A percentile compares a stretch with the other conserved stretches of the same genome.
phyloP scores from a whole-genome alignment of 1,284 basidiomycete species.

The Apiotrichum brassicae region DNA sequence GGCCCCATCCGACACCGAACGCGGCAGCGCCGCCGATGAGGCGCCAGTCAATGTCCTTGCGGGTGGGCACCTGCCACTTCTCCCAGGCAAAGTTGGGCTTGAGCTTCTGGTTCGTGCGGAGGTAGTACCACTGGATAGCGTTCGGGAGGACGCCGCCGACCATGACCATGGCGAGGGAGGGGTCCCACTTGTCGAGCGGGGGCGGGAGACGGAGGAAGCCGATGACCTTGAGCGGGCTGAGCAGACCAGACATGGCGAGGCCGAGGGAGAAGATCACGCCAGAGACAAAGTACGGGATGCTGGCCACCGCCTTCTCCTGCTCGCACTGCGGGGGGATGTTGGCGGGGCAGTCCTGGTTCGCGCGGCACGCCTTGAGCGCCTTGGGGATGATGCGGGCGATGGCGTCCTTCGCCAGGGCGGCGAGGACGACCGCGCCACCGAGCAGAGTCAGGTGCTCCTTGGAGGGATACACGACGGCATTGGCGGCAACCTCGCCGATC shows the following conservation, averaged over 20 bases:
- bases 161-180: constrained; percentile 48
- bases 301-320: not conserved
- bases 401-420: not conserved
- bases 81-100: constrained; percentile 26
- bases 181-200: constrained; percentile 42
- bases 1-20: constrained; percentile 65
- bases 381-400: not conserved
- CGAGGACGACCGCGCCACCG: constrained; percentile 49
- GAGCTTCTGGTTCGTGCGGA: constrained; percentile 1
- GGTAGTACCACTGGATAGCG: constrained; percentile 34
- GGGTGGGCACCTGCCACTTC: constrained; percentile 32
- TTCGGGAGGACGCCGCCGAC: constrained; percentile 49
- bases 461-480: constrained; percentile 6
- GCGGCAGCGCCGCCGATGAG: constrained; percentile 55
- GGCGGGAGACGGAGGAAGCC: constrained; percentile 51
- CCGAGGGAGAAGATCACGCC: constrained; percentile 56
- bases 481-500: constrained; percentile 10
- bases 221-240: constrained; percentile 53
- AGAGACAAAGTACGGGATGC: constrained; percentile 48
- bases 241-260: constrained; percentile 56
- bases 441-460: constrained; percentile 47
- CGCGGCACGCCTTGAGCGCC: not conserved
- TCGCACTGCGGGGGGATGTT: not conserved
- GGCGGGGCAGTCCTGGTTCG: not conserved
- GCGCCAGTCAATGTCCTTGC: constrained; percentile 49